These are phyloP conservation scores for Kwoniella shandongensis DNA, from an alignment of 768 basidiomycete species.

Conservation along the genomic window DNA sequence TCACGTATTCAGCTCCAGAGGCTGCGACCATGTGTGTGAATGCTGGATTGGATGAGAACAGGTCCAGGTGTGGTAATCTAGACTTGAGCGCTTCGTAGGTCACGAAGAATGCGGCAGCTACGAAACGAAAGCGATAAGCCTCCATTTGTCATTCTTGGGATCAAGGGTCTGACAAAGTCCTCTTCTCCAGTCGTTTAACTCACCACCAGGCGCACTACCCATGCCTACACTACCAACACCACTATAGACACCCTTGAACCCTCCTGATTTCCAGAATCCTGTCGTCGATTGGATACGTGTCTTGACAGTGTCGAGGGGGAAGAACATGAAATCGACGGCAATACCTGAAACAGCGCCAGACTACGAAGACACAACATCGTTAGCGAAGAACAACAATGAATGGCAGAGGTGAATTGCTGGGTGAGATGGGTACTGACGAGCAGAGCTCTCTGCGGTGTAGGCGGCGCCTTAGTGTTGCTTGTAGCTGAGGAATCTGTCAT, in stretches of 20 bases:
- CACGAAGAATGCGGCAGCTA: conserved; percentile 93
- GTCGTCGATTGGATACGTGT: conserved; percentile 86
- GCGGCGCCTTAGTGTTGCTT: background rate
- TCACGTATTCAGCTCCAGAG: conserved; percentile 61
- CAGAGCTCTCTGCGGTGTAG: conserved; percentile 14
- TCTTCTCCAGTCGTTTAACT: conserved; percentile 19
- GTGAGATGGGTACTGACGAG: conserved; percentile 6
- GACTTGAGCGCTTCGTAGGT: conserved; percentile 88
- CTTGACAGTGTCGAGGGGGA: conserved; percentile 94
- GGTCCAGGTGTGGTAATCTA: conserved; percentile 62
- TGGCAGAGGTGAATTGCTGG: background rate
- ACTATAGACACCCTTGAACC: conserved; percentile 85
- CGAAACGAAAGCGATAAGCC: background rate
- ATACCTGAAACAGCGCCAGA: conserved; percentile 90
- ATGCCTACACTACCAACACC: conserved; percentile 92
- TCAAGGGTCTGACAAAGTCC: background rate
- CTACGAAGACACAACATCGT: conserved; percentile 53
- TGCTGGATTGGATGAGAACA: conserved; percentile 57
- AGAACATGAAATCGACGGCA: conserved; percentile 91
- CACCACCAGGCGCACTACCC: conserved; percentile 94
- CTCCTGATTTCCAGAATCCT: conserved; percentile 82
- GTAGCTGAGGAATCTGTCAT: background rate
- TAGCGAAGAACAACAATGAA: background rate
- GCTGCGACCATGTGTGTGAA: conserved; percentile 64
- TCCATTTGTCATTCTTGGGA: no score